phyloP scores from a whole-genome alignment of 2,329 filamentous ascomycete genomes.

The Dactylellina cionopaga region DNA sequence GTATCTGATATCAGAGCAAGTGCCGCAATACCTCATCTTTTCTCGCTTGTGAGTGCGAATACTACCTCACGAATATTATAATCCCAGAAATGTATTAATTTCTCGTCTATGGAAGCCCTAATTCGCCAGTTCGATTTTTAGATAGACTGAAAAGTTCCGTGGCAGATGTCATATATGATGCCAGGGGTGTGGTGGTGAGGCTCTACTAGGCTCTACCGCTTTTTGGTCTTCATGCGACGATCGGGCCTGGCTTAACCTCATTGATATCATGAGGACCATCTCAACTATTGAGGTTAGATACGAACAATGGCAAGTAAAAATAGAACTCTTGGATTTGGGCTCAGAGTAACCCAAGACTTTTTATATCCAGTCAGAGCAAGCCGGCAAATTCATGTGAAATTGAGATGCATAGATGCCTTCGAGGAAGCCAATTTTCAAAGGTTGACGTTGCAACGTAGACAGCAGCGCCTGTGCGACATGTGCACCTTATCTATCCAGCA shows the following conservation, averaged over 20 bases:
- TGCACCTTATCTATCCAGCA: too few species aligned
- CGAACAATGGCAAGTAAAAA: conserved; percentile 40
- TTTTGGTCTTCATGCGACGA: conserved; percentile 27
- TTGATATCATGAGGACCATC: conserved; percentile 1
- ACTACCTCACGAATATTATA: conserved; percentile 27
- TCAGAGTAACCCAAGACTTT: conserved; percentile 31
- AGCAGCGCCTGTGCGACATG: conserved; percentile 9
- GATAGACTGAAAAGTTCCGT: conserved; percentile 7
- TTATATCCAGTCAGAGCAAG: not conserved
- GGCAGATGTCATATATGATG: conserved; percentile 49
- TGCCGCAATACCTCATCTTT: conserved; percentile 4
- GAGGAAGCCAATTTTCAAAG: too few species aligned
- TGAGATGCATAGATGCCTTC: too few species aligned
- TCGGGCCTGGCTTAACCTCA: conserved; percentile 16
- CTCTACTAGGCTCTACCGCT: conserved; percentile 15
- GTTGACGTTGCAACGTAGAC: too few species aligned
- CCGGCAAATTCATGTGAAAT: not conserved
- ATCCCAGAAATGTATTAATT: conserved; percentile 22
- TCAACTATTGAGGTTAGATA: conserved; percentile 2
- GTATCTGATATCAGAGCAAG: not conserved
- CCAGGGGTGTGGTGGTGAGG: not conserved
- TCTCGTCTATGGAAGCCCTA: conserved; percentile 4
- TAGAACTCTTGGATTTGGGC: conserved; percentile 1
- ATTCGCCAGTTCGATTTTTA: conserved; percentile 8
- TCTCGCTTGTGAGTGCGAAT: not conserved